phyloP scores from a whole-genome alignment of 23 red algal species.

The Gracilaria caudata region DNA sequence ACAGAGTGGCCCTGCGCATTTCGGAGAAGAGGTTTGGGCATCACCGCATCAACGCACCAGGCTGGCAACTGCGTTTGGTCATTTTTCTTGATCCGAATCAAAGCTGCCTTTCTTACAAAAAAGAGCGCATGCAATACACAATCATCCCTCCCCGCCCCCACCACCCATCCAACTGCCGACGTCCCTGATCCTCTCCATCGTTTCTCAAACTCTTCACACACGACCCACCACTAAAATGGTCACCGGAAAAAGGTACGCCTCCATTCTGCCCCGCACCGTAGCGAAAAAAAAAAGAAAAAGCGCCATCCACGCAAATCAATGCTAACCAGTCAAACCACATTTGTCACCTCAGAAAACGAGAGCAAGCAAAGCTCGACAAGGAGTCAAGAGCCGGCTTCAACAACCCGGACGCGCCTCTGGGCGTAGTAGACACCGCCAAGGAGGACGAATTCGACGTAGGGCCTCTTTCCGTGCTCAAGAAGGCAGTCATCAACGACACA shows the following conservation, averaged over 20 bases:
- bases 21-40: no score
- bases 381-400: constrained; percentile 79
- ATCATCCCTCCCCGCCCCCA: no score
- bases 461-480: constrained; percentile 81
- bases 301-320: no score
- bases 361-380: constrained; percentile 46
- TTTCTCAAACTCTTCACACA: neutral
- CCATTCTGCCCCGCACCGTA: neutral
- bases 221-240: neutral
- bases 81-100: no score
- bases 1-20: no score
- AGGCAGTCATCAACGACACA: constrained; percentile 67
- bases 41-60: no score
- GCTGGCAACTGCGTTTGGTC: no score
- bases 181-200: no score
- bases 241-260: constrained; percentile 26
- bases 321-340: neutral
- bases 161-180: no score
- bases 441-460: constrained; percentile 82
- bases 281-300: no score
- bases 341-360: constrained; percentile 34
- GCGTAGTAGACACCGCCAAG: constrained; percentile 81
- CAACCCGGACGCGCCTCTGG: constrained; percentile 67
- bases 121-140: no score
- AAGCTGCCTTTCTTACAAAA: no score